These are phyloP conservation scores for Rubroshorea leprosula DNA, from an alignment of 345 rosid genomes.

Conservation along the genomic window DNA sequence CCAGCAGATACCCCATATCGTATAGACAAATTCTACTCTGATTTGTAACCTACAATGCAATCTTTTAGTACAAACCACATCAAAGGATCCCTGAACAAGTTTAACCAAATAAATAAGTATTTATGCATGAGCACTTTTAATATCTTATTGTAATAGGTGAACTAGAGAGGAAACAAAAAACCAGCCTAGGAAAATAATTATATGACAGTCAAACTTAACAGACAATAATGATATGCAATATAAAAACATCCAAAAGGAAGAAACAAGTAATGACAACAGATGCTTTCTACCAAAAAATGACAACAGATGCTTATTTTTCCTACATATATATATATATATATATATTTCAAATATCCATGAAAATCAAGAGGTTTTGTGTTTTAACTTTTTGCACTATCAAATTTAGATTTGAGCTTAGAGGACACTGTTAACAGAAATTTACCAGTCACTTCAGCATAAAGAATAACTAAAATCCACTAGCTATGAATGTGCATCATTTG, in stretches of 20 bases:
- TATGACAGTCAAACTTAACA: background rate
- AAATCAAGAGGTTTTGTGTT: background rate
- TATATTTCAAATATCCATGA: no score
- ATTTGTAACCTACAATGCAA: background rate
- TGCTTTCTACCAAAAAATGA: background rate
- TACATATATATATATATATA: no score
- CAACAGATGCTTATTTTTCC: no score
- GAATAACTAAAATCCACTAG: background rate
- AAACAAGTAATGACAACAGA: background rate
- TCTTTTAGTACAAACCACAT: background rate
- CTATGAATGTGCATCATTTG: background rate
- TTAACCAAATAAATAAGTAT: background rate
- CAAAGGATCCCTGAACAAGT: background rate
- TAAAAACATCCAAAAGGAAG: no score
- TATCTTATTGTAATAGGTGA: background rate
- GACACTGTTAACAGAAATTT: no score
- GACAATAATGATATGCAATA: background rate
- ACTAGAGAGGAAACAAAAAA: background rate
- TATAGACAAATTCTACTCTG: background rate
- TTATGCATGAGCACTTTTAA: background rate
- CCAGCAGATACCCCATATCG: background rate
- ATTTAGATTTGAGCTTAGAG: no score
- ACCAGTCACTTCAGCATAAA: no score
- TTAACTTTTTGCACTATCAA: no score
- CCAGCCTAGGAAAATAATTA: background rate